Evolutionary conservation across 495 filamentous ascomycete species (phyloP), one percentile per base, ranked within the genome.

Genomic region (Schizothecium vesticola): DNA sequence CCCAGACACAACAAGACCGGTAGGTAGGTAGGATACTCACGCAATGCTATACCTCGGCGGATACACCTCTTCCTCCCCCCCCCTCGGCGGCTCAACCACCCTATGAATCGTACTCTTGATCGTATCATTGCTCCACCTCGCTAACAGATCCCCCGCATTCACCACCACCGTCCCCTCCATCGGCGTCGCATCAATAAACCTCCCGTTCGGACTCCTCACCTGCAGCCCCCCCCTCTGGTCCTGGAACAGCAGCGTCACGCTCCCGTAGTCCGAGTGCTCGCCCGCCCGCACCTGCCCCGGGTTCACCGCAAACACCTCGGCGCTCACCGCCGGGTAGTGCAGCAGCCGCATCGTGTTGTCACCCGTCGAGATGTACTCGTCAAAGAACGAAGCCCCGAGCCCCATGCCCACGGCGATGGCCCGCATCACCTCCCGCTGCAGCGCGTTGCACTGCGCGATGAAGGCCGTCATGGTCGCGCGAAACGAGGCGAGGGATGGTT

Each of bases 261-360:
- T 91, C 3, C 93, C 94, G 72, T 97, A 97, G 73, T 97, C 94
- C 21, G 88, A 91, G 74, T 97, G 94, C 33, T 88, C 91, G 0
- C 93, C 94, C 0, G 93, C 92, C 3, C 94, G 81, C 3, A 97
- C 91, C 76, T 93, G 90, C 13, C 83, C 84, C 25, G 87, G 87
- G 66, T 92, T 91, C 63, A 86, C 79, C 70, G 79, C 74, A 75
- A 97, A 97, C 6, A 92, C 85, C 9, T 86, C 81, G 64, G 86
- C 87, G 26, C 75, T 73, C 2, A 94, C 90, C 9, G 84, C 79
- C 0, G 93, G 94, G 74, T 98, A 97, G 74, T 97, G 94, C 69
- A 98, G 81, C 62, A 97, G 79, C n/a, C 94, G 86, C 28, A 98
- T 82, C 1, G 85, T 97, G 73, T 97, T 97, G 74, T 97, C 93